A percentile compares a stretch with the other conserved stretches of the same genome.
These are phyloP conservation scores for Skeletonema menzelii DNA, from an alignment of 108 stramenopile genomes.

Conservation along the genomic window DNA sequence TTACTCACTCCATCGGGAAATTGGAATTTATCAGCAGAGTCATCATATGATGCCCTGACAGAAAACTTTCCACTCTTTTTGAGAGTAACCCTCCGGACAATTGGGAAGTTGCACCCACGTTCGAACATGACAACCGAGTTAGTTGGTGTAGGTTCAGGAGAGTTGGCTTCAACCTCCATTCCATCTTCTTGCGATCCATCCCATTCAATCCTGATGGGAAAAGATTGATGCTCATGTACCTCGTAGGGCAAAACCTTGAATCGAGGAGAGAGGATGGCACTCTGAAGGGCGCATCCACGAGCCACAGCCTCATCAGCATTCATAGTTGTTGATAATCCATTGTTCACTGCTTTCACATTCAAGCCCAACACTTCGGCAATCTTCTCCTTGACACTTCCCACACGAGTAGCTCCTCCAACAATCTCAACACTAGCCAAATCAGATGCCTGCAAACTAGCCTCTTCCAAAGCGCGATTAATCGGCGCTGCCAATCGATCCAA, in stretches of 20 bases:
- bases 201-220: constrained; percentile 91
- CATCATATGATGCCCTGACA: constrained; percentile 77
- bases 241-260: constrained; percentile 98
- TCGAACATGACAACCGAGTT: constrained; percentile 91
- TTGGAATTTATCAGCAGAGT: constrained; percentile 42
- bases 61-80: constrained; percentile 70
- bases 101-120: constrained; percentile 89
- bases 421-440: constrained; percentile 90
- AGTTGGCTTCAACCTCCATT: constrained; percentile 65
- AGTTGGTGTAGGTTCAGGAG: constrained; percentile 56
- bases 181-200: constrained; percentile 67
- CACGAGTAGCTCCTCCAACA: constrained; percentile 94
- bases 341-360: constrained; percentile 64
- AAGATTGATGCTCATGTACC: constrained; percentile 86
- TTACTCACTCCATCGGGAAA: constrained; percentile 49
- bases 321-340: constrained; percentile 93
- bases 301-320: constrained; percentile 98
- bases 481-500: constrained; percentile 85
- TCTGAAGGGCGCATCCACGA: constrained; percentile 95
- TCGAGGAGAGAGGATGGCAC: constrained; percentile 94
- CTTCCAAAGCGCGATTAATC: constrained; percentile 78
- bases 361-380: constrained; percentile 74
- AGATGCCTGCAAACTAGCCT: constrained; percentile 70
- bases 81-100: constrained; percentile 94
- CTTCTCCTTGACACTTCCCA: constrained; percentile 87